Evolutionary conservation across 306 rosid species (phyloP).

Genomic region (Quillaja saponaria): DNA sequence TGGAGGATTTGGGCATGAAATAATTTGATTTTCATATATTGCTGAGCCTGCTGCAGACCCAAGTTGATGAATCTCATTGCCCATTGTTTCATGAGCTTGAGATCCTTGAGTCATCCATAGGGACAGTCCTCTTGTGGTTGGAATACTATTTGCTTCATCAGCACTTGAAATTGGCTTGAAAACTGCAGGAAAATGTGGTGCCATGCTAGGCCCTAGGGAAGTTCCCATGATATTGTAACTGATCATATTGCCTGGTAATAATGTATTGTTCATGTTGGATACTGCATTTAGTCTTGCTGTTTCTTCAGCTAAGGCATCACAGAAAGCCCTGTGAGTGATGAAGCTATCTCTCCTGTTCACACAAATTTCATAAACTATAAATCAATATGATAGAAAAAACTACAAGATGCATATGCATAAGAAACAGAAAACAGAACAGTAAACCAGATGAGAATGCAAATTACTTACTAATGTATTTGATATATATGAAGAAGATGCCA

Average conservation of each 20-base stretch:
- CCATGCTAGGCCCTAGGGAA: constrained; percentile 41
- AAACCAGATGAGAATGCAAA: background rate
- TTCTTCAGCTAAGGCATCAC: constrained; percentile 96
- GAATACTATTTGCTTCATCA: constrained; percentile 26
- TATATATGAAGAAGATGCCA: background rate
- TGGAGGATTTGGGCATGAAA: constrained; percentile 42
- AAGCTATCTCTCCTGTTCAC: constrained; percentile 85
- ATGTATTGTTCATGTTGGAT: constrained; percentile 44
- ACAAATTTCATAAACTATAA: constrained; percentile 9
- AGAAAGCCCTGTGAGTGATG: constrained; percentile 88
- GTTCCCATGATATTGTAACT: constrained; percentile 53
- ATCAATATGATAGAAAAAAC: background rate
- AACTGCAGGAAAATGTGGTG: constrained; percentile 52
- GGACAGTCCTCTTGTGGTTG: constrained; percentile 48
- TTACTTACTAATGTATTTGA: background rate
- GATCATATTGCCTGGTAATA: constrained; percentile 32
- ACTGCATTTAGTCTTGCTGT: constrained; percentile 77
- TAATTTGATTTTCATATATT: constrained; percentile 42
- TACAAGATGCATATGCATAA: background rate
- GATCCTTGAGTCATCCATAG: constrained; percentile 56
- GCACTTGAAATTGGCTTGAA: constrained; percentile 57
- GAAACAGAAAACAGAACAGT: too few relatives aligned
- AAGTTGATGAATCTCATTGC: constrained; percentile 47
- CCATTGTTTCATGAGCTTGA: constrained; percentile 35
- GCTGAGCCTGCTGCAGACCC: constrained; percentile 32